phyloP scores from a whole-genome alignment of 2,329 filamentous ascomycete genomes.

The Fusarium scirpi region DNA sequence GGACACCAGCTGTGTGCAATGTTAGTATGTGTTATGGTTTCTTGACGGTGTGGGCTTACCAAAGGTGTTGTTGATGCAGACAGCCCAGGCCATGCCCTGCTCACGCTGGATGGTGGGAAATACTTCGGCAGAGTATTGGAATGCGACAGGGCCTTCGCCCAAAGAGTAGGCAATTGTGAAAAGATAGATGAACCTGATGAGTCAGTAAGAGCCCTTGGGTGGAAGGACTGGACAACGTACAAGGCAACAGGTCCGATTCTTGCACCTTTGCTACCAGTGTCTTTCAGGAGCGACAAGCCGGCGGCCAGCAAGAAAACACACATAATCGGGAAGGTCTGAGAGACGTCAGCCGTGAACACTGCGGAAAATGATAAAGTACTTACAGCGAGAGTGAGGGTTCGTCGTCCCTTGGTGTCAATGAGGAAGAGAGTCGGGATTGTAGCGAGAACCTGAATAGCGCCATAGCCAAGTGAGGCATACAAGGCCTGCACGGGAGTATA shows the following conservation, averaged over 20 bases:
- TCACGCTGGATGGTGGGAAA: conserved; percentile 55
- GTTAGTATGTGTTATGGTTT: conserved; percentile 1
- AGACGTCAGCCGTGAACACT: accelerated
- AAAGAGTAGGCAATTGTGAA: conserved; percentile 54
- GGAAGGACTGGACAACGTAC: not conserved
- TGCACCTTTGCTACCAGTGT: conserved; percentile 35
- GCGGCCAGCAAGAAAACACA: conserved; percentile 51
- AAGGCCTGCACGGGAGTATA: not conserved
- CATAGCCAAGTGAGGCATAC: conserved; percentile 32
- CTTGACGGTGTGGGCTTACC: conserved; percentile 8
- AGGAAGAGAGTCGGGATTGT: conserved; percentile 28
- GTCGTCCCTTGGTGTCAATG: conserved; percentile 30
- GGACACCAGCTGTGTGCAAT: conserved; percentile 37
- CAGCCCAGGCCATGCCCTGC: conserved; percentile 55
- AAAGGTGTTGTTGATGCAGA: conserved; percentile 52
- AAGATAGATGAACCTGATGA: conserved; percentile 51
- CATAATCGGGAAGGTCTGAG: conserved; percentile 52
- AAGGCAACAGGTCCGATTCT: conserved; percentile 48
- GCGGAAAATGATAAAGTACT: accelerated
- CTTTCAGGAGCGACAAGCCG: conserved; percentile 49
- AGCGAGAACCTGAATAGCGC: conserved; percentile 27
- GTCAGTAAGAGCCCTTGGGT: accelerated
- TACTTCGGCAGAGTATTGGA: conserved; percentile 55
- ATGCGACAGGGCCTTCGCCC: conserved; percentile 54
- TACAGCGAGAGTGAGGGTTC: conserved; percentile 38